A percentile compares a stretch with the other conserved stretches of the same genome.
Evolutionary conservation across 805 yeast genomes (phyloP).

Genomic region (Cyberlindnera euphorbiae): DNA sequence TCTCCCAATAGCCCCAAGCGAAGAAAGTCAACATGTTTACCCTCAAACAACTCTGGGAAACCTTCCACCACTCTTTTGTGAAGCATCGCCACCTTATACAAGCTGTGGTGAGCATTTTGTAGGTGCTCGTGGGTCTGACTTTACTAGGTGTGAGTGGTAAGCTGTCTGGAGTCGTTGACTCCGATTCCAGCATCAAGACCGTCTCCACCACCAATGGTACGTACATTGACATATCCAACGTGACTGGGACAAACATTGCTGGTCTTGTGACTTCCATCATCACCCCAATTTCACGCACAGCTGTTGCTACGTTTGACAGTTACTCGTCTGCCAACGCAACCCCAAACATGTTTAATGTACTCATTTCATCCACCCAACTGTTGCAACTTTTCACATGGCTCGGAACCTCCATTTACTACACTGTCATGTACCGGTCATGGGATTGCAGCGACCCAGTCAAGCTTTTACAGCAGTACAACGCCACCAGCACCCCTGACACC

Average conservation of each 20-base stretch:
- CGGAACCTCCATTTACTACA: slow-evolving; percentile 4
- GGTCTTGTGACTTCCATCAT: slow-evolving; percentile 1
- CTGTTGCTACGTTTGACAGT: slow-evolving; percentile 1
- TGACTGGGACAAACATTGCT: neutral
- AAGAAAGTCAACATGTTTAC: no score
- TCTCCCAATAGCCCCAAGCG: no score
- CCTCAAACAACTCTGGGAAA: no score
- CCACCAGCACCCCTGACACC: neutral
- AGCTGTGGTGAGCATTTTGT: slow-evolving; percentile 1
- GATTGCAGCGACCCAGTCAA: neutral
- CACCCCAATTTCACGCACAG: neutral
- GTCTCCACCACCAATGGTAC: slow-evolving; percentile 1
- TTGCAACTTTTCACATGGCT: slow-evolving; percentile 3
- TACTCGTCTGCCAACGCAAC: neutral
- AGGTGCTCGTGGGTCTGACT: neutral
- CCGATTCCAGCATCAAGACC: neutral
- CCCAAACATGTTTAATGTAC: neutral
- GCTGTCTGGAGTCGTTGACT: neutral
- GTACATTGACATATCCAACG: slow-evolving; percentile 1
- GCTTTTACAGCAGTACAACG: slow-evolving; percentile 2
- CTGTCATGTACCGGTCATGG: slow-evolving; percentile 3
- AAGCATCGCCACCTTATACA: no score
- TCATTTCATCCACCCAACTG: neutral
- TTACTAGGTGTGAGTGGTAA: slow-evolving; percentile 1
- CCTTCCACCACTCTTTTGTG: no score